Base-by-base conservation (phyloP, 2,329 filamentous ascomycete genomes). In the Cytospora piceicola region DNA sequence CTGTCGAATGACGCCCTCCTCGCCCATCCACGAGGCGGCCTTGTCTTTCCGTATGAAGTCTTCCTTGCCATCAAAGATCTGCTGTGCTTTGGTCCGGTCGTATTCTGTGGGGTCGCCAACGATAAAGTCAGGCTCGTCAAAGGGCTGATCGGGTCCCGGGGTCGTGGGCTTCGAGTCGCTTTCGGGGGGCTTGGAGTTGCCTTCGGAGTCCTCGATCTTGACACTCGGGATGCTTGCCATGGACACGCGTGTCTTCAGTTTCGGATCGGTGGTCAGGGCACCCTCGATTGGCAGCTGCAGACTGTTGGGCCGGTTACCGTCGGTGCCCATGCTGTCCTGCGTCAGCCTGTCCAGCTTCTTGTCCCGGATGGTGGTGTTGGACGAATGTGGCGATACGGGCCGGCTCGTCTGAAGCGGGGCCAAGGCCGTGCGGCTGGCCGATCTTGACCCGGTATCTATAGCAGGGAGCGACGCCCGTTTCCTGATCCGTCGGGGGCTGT, bases 11-110 rank as follows among this genome's bases (percentile, higher is more conserved):
- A 81, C 80, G 0, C 86, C 86, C 68, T 89, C 87, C 72, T 95
- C 92, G 71, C 95, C 95, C 78, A 97, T 89, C 89, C 93, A 96
- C 32, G 93, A 86, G 30, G 94, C 93, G 20, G 94, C 93, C 74
- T 90, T 90, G 36, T 90, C 88, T 73, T 92, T 93, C 51, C 85
- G 84, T 27, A 95, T 88, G 67, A 94, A 90, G 60, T 92, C 89
- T 73, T 97, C 93, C 67, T 90, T 87, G 49, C 94, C 93, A 64
- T 94, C 90, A 74, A 87, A 98, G 51, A 99, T 93, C 73, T 88
- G 89, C 71, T 89, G 85, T 0, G 94, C 95, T 74, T 91, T 92
- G 70, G 90, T 86, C 24, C 85, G 83, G 71, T 97, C 93, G 65
- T 91, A 88, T 46, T 88, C 85, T 1, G 86, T 84, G 9, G 85